Base-by-base conservation (phyloP, 169 alveolate species). In the Miamiensis avidus region DNA sequence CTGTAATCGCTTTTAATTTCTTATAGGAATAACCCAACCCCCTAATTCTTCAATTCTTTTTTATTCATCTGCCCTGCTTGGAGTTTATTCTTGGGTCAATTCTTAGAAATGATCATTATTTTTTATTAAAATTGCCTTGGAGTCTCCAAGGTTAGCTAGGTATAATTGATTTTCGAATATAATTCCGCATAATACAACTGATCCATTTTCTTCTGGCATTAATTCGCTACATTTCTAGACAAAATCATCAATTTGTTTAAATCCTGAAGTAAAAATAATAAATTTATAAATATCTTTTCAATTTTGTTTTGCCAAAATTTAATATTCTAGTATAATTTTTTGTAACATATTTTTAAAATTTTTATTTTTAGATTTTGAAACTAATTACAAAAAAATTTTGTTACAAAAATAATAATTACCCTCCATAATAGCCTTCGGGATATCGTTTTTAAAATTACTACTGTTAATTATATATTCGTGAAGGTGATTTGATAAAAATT, bases 121-220 rank as follows among this genome's bases (percentile, higher is more conserved):
- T 34, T 34, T 72, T 25, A 91, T 34, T 20, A 91, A 1, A 28
- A 88, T n/a, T 0, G 92, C 94, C 6, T 90, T 79, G 27, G 90
- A 87, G 82, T 91, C 94, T 26, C 94, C 94, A 49, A 88, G 73
- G 74, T 84, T 91, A 20, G 94, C 91, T 0, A 91, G 34, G 25
- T 88, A 69, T 15, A 91, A 30, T 34, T 81, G 87, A 0, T 74
- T 78, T 31, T 84, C 82, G 0, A 81, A 31, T 0, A 91, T 82
- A 1, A 84, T 29, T 1, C 90, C 88, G 30, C 89, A 82, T 1
- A 82, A 74, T 26, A 85, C 73, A 1, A 91, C 89, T 0, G 90
- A 74, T 28, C 94, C 92, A 74, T 82, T 86, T n/a, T 31, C 33
- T 25, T 69, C 75, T 28, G 69, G 34, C 28, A 64, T 33, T 73